Evolutionary conservation across 768 basidiomycete genomes (phyloP), one percentile per base, ranked within the genome.

Genomic region (Termitomyces sp.): DNA sequence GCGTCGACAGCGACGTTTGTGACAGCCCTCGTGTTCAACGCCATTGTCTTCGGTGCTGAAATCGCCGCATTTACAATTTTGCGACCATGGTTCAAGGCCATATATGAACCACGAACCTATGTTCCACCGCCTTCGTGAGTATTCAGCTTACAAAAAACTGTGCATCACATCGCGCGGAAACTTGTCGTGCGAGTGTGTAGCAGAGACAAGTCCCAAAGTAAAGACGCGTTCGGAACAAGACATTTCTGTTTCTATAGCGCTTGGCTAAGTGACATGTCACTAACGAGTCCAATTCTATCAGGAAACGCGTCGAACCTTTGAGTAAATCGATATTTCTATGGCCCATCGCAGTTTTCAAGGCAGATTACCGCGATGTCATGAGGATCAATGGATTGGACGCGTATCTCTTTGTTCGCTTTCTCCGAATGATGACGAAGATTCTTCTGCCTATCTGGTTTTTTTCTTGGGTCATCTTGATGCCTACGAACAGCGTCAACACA

Each of bases 381-480:
- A 74, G 76, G 45, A 79, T 82, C 45, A 95, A 94, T 61, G 93
- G 93, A 30, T 77, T 90, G 58, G 96, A 98, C 69, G 91, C 94
- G 16, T 99, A 96, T 75, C 88, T 95, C 68, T 99, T 91, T 65
- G 87, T 97, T 47, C 89, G 93, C 55, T 98, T 91, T 71, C 78
- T 92, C 31, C 84, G 88, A 51, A 86, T 98, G 79, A 89, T 97
- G 84, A 70, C 85, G 52, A 82, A 86, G 63, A 75, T 95, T 27
- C 80, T 98, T 69, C 65, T 95, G 6, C 95, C 97, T 24, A 92
- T 97, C 67, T 99, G 93, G 95, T 61, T 93, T 51, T 31, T 98
- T 33, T 91, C 93, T 2, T 98, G 96, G 95, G 68, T 75, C 52
- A 77, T 97, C 58, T 82, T 98, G 34, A 74, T 98, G 0, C 96